Evolutionary conservation across 2,329 filamentous ascomycete species (phyloP).

Genomic region (Penicillium crustosum): DNA sequence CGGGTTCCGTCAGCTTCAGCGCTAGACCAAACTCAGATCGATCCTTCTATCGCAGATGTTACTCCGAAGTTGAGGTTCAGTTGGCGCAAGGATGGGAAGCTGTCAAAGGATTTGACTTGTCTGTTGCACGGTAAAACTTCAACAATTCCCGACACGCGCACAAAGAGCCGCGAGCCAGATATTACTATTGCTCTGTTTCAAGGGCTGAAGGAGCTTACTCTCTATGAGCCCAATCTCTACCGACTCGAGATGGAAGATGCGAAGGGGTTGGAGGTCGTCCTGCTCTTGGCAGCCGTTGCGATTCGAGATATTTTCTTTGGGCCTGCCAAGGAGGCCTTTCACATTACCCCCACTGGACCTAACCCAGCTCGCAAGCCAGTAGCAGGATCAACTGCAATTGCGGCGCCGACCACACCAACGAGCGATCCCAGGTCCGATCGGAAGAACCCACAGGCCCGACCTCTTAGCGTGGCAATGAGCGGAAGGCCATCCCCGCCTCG

Average conservation of each 20-base stretch:
- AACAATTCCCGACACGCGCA: constrained; percentile 61
- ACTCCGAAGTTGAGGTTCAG: constrained; percentile 78
- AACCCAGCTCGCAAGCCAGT: constrained; percentile 1
- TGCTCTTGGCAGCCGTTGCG: constrained; percentile 61
- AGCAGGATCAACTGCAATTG: background rate
- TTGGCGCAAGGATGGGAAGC: constrained; percentile 84
- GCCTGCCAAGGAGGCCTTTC: constrained; percentile 73
- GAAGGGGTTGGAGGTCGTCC: constrained; percentile 84
- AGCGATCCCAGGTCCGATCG: background rate
- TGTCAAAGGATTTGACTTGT: constrained; percentile 86
- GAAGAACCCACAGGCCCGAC: constrained; percentile 6
- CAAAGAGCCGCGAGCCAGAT: constrained; percentile 84
- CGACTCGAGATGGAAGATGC: constrained; percentile 90
- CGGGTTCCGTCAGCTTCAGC: constrained; percentile 73
- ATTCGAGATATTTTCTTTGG: constrained; percentile 64
- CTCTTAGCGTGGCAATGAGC: constrained; percentile 15
- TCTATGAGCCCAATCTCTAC: constrained; percentile 91
- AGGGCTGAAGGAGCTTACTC: constrained; percentile 71
- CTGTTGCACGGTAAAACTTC: constrained; percentile 78
- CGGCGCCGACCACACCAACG: background rate
- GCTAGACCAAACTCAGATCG: constrained; percentile 70
- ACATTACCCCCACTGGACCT: constrained; percentile 49
- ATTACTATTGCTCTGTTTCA: constrained; percentile 91
- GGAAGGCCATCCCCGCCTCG: constrained; percentile 9
- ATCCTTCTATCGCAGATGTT: constrained; percentile 54